These are phyloP conservation scores for Euphorbia pulcherrima DNA, from an alignment of 345 rosid species.

Conservation along the genomic window DNA sequence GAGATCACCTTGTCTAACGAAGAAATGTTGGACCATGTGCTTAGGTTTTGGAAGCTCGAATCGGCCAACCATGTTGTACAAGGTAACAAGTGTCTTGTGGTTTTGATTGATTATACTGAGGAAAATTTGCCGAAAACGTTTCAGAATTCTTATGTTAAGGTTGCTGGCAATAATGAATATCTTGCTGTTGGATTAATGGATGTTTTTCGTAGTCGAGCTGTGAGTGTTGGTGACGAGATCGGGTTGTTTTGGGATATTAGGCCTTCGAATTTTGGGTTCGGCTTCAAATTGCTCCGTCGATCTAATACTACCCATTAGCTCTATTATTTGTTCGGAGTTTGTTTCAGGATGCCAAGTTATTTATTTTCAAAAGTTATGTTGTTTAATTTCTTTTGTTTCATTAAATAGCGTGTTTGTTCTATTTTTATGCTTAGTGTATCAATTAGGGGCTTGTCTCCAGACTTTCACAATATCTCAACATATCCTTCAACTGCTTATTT, in stretches of 20 bases:
- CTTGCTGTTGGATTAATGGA: constrained; percentile 28
- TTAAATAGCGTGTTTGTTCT: too few relatives aligned
- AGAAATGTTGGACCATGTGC: constrained; percentile 29
- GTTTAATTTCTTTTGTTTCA: too few relatives aligned
- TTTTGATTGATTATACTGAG: constrained; percentile 32
- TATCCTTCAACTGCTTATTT: too few relatives aligned
- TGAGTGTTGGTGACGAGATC: constrained; percentile 29
- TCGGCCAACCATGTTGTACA: constrained; percentile 14
- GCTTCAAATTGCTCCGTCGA: constrained; percentile 28
- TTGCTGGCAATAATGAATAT: constrained; percentile 14
- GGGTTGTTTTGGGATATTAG: constrained; percentile 36
- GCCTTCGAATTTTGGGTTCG: constrained; percentile 20
- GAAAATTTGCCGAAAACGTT: constrained; percentile 23
- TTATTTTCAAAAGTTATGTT: too few relatives aligned
- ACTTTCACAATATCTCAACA: too few relatives aligned
- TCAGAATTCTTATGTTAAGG: constrained; percentile 31
- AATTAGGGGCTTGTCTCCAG: too few relatives aligned
- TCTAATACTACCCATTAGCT: background rate
- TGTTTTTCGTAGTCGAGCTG: constrained; percentile 17
- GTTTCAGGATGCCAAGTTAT: too few relatives aligned
- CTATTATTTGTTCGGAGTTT: too few relatives aligned
- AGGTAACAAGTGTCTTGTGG: constrained; percentile 23
- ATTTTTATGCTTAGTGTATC: too few relatives aligned
- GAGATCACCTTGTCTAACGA: constrained; percentile 21
- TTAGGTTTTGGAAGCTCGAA: constrained; percentile 28